Evolutionary conservation across 163 green algal genomes (phyloP).

Genomic region (Scenedesmus sp.): DNA sequence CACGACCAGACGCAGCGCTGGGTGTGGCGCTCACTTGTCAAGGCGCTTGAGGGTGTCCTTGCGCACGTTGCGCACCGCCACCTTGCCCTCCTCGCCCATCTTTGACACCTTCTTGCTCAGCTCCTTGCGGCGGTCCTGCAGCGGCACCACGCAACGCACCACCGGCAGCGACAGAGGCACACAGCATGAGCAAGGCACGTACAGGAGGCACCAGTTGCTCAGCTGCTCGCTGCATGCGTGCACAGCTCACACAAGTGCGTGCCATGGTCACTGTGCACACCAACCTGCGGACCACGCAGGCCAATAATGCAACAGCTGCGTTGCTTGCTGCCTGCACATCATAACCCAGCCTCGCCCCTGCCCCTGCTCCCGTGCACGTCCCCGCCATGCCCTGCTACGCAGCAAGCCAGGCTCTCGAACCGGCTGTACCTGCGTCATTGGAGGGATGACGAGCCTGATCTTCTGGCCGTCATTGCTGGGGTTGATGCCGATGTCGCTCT

Average conservation of each 20-base stretch:
- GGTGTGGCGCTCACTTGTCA: conserved; percentile 71
- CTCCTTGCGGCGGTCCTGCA: background rate
- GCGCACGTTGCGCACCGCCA: conserved; percentile 93
- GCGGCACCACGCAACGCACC: too few relatives aligned
- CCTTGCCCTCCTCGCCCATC: conserved; percentile 94
- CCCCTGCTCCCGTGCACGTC: background rate
- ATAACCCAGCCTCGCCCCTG: background rate
- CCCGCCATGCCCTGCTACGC: too few relatives aligned
- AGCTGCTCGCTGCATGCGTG: too few relatives aligned
- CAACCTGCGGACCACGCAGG: background rate
- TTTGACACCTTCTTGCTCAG: conserved; percentile 91
- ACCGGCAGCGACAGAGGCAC: too few relatives aligned
- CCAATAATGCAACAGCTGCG: too few relatives aligned
- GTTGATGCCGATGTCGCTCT: conserved; percentile 93
- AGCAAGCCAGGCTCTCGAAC: too few relatives aligned
- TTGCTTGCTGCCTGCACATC: background rate
- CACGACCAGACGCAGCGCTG: background rate
- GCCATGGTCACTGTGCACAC: too few relatives aligned
- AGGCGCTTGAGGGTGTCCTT: conserved; percentile 93
- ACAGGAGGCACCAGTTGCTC: too few relatives aligned
- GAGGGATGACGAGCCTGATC: conserved; percentile 94
- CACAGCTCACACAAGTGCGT: too few relatives aligned
- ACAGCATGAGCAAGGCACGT: background rate
- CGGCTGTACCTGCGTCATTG: conserved; percentile 93
- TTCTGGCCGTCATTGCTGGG: conserved; percentile 96